Percentiles rank a stretch among this genome's conserved stretches.
Evolutionary conservation across 176 grass and related monocot species (phyloP).

Genomic region (Hordeum vulgare): MorexV3_pseudomolecules_assembly NC_058522.1:517996121-517996620

Average conservation of each 20-base stretch:
- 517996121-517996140: background rate
- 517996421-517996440: constrained; percentile 73
- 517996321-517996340: constrained; percentile 69
- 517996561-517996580: constrained; percentile 26
- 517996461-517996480: constrained; percentile 76
- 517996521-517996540: constrained; percentile 47
- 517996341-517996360: constrained; percentile 55
- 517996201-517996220: background rate
- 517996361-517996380: constrained; percentile 85
- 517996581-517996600: background rate
- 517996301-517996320: constrained; percentile 54
- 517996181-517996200: background rate
- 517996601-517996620: background rate
- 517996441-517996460: constrained; percentile 71
- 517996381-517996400: constrained; percentile 60
- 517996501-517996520: constrained; percentile 69
- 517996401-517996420: constrained; percentile 72
- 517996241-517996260: background rate
- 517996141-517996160: background rate
- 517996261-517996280: constrained; percentile 63
- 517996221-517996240: background rate
- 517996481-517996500: constrained; percentile 79
- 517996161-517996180: background rate
- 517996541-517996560: constrained; percentile 58
- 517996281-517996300: constrained; percentile 65